Conservation (phyloP, 2,329 filamentous ascomycete species). For the Uncinocarpus reesii region DNA sequence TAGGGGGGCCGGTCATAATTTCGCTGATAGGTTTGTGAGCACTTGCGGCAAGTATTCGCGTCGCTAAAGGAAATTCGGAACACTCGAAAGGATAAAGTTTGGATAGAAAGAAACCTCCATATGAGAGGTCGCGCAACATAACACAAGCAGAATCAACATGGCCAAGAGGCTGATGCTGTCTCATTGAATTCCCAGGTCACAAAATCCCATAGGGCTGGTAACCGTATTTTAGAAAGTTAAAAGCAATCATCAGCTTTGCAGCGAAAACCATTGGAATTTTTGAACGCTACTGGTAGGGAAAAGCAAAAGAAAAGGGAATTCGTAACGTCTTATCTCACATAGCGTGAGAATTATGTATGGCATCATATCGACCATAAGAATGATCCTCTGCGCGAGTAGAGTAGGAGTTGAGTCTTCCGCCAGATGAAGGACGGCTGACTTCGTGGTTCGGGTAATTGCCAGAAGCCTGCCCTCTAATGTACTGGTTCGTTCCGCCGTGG, state of each 20-base stretch:
- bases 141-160: background rate
- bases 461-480: slow-evolving; percentile 16
- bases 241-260: background rate
- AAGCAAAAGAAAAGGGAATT: background rate
- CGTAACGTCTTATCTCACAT: slow-evolving; percentile 21
- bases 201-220: background rate
- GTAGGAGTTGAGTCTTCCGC: slow-evolving; percentile 27
- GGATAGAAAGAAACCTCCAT: background rate
- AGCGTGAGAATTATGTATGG: slow-evolving; percentile 27
- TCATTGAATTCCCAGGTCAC: background rate
- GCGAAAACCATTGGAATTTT: background rate
- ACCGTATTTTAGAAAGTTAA: background rate
- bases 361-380: slow-evolving; percentile 28
- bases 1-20: background rate
- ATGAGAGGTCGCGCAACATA: background rate
- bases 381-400: slow-evolving; percentile 21
- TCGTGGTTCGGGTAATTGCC: slow-evolving; percentile 20
- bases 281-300: slow-evolving; percentile 19
- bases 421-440: slow-evolving; percentile 20
- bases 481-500: slow-evolving; percentile 21
- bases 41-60: too few species aligned
- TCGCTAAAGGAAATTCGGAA: too few species aligned
- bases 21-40: too few species aligned
- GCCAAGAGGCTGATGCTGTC: background rate
- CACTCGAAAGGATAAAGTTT: background rate